Evolutionary conservation across 306 rosid species (phyloP), one percentile per base, ranked within the genome.

Genomic region (Neltuma alba): DNA sequence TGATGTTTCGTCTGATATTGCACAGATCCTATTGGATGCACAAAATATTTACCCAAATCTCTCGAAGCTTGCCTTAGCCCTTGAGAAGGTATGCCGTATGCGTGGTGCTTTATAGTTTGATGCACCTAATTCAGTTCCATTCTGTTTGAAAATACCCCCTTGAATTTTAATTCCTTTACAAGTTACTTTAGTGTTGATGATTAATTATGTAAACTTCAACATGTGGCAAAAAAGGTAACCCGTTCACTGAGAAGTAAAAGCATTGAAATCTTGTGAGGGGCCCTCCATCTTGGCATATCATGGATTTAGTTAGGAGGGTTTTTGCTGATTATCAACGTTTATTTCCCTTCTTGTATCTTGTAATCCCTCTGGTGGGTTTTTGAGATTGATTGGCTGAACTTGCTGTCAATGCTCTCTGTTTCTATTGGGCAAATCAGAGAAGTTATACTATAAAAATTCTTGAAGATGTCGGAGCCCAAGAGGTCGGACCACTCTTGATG

Each of bases 71-170:
- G 97, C 90, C 34, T 86, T 93, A 81, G 99, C 99, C 30, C 91
- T 95, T 61, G 99, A 95, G 74, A 95, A 95, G 98, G 99, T 95
- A 89, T 72, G 64, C 77, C 97, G 99, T 95, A 89, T 72, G 64
- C 77, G 1, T 44, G 90, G 87, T 68, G 63, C 79, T 11, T 71
- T 64, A 37, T 52, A 68, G 70, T 76, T 52, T 79, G 50, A 47
- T 47, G 23, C 37, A n/a, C 57, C 31, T 40, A 13, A 38, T 72
- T 60, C 4, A 28, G 71, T 76, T 82, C 75, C 76, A 76, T 65
- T 47, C 67, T 50, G 34, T 41, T 76, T 72, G 48, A 40, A 41
- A 68, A 23, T 11, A 9, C 6, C 37, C n/a, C 66, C 66, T 60
- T 12, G 13, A 60, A 12, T 60, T 28, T 60, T 60, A 27, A 5